Conservation (phyloP, 805 yeast genomes). For the Starmerella bacillaris region DNA sequence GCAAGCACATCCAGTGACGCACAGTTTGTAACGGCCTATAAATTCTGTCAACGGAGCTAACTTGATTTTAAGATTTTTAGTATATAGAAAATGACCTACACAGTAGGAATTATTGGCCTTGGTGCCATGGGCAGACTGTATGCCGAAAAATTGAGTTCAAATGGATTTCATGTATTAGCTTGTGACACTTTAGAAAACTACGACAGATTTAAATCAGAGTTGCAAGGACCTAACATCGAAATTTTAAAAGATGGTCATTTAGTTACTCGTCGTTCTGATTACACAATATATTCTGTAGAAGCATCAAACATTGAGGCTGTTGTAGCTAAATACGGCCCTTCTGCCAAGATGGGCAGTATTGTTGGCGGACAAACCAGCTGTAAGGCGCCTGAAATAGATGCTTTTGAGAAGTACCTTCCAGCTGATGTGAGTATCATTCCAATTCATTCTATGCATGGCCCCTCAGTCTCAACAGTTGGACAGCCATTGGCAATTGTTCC, state of each 20-base stretch:
- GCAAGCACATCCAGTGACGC: no score
- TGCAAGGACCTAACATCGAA: constrained; percentile 22
- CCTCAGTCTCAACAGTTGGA: constrained; percentile 70
- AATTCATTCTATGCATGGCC: constrained; percentile 89
- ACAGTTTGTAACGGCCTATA: no score
- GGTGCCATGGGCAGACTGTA: constrained; percentile 95
- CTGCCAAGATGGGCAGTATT: constrained; percentile 64
- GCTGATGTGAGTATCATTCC: constrained; percentile 65
- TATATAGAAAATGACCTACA: constrained; percentile 9
- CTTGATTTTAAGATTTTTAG: no score
- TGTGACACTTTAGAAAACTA: constrained; percentile 60
- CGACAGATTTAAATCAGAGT: constrained; percentile 28
- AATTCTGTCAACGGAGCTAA: no score
- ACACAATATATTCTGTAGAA: constrained; percentile 78
- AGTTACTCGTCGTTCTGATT: constrained; percentile 69
- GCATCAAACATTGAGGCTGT: constrained; percentile 67
- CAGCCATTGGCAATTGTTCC: constrained; percentile 81
- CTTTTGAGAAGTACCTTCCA: constrained; percentile 64
- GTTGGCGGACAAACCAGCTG: constrained; percentile 99
- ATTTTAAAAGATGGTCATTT: constrained; percentile 63
- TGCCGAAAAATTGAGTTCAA: constrained; percentile 55
- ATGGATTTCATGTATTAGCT: constrained; percentile 62
- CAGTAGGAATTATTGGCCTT: constrained; percentile 79
- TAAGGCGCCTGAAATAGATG: constrained; percentile 72
- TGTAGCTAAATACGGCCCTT: constrained; percentile 63